A percentile compares a stretch with the other conserved stretches of the same genome.
Evolutionary conservation across 2,329 filamentous ascomycete species (phyloP).

Genomic region (Graphilbum ipis-grandicollis): DNA sequence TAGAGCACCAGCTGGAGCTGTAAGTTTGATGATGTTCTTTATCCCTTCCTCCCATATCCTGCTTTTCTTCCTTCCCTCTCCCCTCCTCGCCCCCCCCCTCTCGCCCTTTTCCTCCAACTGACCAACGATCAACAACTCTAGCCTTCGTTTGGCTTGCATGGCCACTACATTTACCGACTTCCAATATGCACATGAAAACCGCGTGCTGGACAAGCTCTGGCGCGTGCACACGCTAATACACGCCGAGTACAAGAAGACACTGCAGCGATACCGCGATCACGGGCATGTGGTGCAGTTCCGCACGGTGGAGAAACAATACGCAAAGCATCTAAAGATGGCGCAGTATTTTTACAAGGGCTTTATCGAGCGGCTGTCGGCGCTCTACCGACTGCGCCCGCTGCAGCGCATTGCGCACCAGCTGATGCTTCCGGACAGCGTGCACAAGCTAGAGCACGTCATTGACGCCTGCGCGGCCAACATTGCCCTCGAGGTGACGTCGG

Average conservation of each 20-base stretch:
- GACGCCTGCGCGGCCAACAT: slow-evolving; percentile 30
- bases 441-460: slow-evolving; percentile 12
- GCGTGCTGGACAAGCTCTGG: slow-evolving; percentile 62
- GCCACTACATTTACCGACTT: slow-evolving; percentile 57
- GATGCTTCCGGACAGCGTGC: not conserved
- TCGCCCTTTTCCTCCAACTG: no score
- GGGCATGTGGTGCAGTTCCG: slow-evolving; percentile 46
- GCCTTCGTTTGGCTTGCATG: slow-evolving; percentile 56
- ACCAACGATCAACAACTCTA: slow-evolving; percentile 14
- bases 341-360: slow-evolving; percentile 80
- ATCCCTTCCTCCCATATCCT: not conserved
- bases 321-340: slow-evolving; percentile 70
- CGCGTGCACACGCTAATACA: slow-evolving; percentile 62
- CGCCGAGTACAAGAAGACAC: slow-evolving; percentile 53
- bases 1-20: slow-evolving; percentile 8
- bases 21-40: slow-evolving; percentile 1
- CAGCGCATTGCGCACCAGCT: slow-evolving; percentile 20
- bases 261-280: slow-evolving; percentile 35
- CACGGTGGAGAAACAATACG: slow-evolving; percentile 67
- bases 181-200: slow-evolving; percentile 41
- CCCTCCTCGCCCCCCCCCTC: not conserved
- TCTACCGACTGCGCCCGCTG: slow-evolving; percentile 28
- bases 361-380: slow-evolving; percentile 55
- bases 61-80: no score
- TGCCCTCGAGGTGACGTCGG: slow-evolving; percentile 44